A percentile compares a stretch with the other conserved stretches of the same genome.
These are phyloP conservation scores for Colletotrichum sp. DNA, from an alignment of 2,329 filamentous ascomycete genomes.

Conservation along the genomic window DNA sequence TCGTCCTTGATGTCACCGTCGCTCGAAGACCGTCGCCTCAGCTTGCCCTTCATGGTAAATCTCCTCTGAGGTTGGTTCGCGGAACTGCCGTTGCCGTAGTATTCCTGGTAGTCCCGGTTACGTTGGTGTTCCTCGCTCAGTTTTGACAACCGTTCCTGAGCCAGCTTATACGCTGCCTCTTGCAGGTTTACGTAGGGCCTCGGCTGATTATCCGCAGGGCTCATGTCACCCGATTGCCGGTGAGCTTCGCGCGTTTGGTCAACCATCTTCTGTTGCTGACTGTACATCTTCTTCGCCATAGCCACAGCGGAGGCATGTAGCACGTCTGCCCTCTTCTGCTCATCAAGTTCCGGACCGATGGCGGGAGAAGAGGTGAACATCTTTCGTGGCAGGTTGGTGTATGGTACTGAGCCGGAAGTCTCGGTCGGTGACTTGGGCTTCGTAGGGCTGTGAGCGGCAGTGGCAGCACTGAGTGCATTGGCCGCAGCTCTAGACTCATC, in stretches of 20 bases:
- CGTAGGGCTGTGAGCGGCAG: slow-evolving; percentile 63
- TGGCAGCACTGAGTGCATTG: slow-evolving; percentile 77
- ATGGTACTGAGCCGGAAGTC: slow-evolving; percentile 70
- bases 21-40: slow-evolving; percentile 69
- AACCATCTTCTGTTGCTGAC: slow-evolving; percentile 66
- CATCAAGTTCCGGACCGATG: slow-evolving; percentile 73
- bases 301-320: slow-evolving; percentile 83
- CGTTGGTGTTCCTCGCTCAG: slow-evolving; percentile 74
- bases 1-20: slow-evolving; percentile 63
- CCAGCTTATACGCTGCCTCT: slow-evolving; percentile 85
- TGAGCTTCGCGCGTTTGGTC: slow-evolving; percentile 53
- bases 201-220: slow-evolving; percentile 46
- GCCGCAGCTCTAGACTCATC: slow-evolving; percentile 64
- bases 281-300: slow-evolving; percentile 90
- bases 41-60: slow-evolving; percentile 58
- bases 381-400: slow-evolving; percentile 70
- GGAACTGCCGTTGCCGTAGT: slow-evolving; percentile 68
- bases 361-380: slow-evolving; percentile 82
- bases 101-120: slow-evolving; percentile 70
- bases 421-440: slow-evolving; percentile 51
- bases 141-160: slow-evolving; percentile 81
- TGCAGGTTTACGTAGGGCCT: slow-evolving; percentile 71
- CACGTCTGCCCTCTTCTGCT: slow-evolving; percentile 73
- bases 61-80: slow-evolving; percentile 38
- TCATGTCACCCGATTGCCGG: slow-evolving; percentile 32